Base-by-base conservation (phyloP, 352 stramenopile genomes). In the Plasmopara muralis region DNA sequence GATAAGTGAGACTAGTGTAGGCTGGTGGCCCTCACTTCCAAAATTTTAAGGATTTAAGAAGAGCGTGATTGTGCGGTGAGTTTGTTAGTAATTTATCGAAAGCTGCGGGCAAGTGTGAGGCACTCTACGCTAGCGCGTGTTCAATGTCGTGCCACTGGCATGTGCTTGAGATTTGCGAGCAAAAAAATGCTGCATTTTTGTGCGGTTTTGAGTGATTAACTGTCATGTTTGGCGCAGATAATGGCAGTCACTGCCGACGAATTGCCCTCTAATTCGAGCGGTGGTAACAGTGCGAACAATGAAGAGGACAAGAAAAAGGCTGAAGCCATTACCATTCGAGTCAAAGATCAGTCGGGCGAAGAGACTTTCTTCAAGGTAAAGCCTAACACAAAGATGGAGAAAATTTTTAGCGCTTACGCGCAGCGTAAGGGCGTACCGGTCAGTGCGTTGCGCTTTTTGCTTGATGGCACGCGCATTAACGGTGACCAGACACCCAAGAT, bases 351-450 rank as follows among this genome's bases (percentile, higher is more conserved):
- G 79, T 93, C 83, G 14, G 89, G 87, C 35, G 87, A 97, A 55
- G 95, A 98, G 72, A 99, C 93, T 5, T 98, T 97, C 66, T 99
- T 99, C 77, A 99, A 98, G 78, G 96, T 99, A 42, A 99, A 99
- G 74, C 97, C 90, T 51, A 97, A 94, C 48, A 99, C 96, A 35
- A 98, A 97, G 79, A 99, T 99, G 96, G 80, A 91, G 50, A 98
- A 98, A 68, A 96, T 99, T 43, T 98, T 99, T 68, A 87, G 87
- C 50, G 95, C 95, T 4, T 98, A 98, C 63, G 95, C 96, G 9
- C 73, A 93, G 60, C 86, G 95, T 50, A 98, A 98, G 73, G 93
- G 94, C 45, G 88, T 98, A 7, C 80, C 93, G 0, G 64, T 74
- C 3, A 67, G 46, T 18, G 91, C 89, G 28, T 77, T 98, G 44